Conservation (phyloP, 768 basidiomycete genomes). For the Russula sp. region DNA sequence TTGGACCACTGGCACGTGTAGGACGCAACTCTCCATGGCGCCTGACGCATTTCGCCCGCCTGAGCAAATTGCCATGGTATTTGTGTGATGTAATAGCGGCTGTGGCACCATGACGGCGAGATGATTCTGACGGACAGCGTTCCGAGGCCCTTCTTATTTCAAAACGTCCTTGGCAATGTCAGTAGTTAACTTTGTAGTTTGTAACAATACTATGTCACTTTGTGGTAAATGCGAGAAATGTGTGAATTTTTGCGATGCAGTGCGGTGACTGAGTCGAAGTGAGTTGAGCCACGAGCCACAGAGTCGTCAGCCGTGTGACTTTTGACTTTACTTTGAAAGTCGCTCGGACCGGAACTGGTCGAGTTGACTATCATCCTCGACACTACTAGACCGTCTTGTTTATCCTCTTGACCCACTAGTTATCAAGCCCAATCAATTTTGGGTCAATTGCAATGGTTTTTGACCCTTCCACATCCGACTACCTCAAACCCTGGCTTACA, state of each 20-base stretch:
- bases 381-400: neutral
- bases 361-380: neutral
- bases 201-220: too few relatives aligned
- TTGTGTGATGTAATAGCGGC: neutral
- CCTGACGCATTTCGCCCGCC: neutral
- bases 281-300: neutral
- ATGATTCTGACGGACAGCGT: neutral
- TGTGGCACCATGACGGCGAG: neutral
- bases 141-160: neutral
- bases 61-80: neutral
- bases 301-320: neutral
- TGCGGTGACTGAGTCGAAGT: too few relatives aligned
- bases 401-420: neutral
- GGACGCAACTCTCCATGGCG: neutral
- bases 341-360: too few relatives aligned
- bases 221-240: neutral
- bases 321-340: too few relatives aligned
- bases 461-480: slow-evolving; percentile 55
- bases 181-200: neutral
- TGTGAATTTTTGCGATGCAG: neutral
- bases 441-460: slow-evolving; percentile 48
- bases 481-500: slow-evolving; percentile 86
- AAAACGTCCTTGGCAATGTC: neutral
- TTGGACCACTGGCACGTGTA: neutral
- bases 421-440: neutral